Percentiles rank a stretch among this genome's conserved stretches.
These are phyloP conservation scores for Corynascus novoguineensis DNA, from an alignment of 495 filamentous ascomycete species.

Conservation along the genomic window DNA sequence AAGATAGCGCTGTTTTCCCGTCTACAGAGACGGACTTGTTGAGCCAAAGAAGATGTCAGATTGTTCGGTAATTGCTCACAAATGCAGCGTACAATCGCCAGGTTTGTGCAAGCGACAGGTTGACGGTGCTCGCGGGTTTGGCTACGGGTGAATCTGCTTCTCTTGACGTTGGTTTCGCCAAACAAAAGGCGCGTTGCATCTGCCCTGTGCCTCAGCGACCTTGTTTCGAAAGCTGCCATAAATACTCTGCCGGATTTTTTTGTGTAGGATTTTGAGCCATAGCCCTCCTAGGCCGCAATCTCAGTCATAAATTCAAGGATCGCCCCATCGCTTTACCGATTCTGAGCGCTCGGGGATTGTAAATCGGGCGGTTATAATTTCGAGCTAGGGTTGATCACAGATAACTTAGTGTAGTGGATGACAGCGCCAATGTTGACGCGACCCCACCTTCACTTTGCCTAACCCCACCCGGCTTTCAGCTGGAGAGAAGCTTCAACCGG, in stretches of 20 bases:
- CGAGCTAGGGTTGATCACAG: neutral
- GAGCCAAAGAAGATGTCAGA: neutral
- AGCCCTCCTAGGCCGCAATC: neutral
- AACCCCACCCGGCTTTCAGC: constrained; percentile 11
- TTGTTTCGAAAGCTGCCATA: constrained; percentile 5
- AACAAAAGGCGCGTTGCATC: neutral
- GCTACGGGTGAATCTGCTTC: neutral
- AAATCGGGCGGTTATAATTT: too few relatives aligned
- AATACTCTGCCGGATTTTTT: constrained; percentile 1
- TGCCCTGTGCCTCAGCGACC: neutral
- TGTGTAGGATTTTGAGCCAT: neutral
- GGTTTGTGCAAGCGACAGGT: too few relatives aligned
- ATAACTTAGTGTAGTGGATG: constrained; percentile 7
- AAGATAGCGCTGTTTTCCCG: neutral
- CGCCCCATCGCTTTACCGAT: neutral
- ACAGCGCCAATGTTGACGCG: neutral
- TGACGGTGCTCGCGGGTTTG: too few relatives aligned
- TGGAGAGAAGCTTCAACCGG: neutral
- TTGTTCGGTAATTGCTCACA: too few relatives aligned
- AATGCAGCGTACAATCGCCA: too few relatives aligned
- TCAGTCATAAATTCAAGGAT: neutral
- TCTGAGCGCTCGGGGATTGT: too few relatives aligned
- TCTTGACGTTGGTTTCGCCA: neutral
- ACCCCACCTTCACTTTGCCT: neutral
- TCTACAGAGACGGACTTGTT: neutral